Evolutionary conservation across 495 filamentous ascomycete genomes (phyloP).

Genomic region (Aspergillus avenaceus): DNA sequence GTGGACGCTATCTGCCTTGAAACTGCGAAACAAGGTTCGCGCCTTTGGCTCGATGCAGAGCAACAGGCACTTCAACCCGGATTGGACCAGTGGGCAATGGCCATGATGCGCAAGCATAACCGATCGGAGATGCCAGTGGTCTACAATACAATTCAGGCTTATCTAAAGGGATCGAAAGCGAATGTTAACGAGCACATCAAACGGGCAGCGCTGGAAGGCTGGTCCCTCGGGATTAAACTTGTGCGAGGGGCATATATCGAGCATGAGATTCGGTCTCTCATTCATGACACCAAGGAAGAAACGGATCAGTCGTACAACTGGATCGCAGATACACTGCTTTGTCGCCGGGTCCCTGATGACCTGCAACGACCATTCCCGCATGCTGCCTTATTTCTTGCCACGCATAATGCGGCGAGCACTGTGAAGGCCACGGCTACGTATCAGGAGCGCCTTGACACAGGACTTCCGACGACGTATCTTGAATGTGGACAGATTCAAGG

Average conservation of each 20-base stretch:
- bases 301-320: constrained; percentile 38
- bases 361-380: constrained; percentile 23
- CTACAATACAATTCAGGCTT: constrained; percentile 41
- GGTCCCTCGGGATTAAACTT: constrained; percentile 33
- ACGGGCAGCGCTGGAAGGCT: constrained; percentile 27
- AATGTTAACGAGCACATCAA: constrained; percentile 30
- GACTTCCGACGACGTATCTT: constrained; percentile 21
- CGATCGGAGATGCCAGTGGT: constrained; percentile 16
- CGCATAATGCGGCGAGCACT: constrained; percentile 33
- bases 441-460: constrained; percentile 16
- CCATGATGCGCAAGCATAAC: constrained; percentile 38
- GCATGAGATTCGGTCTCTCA: constrained; percentile 32
- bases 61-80: constrained; percentile 31
- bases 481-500: constrained; percentile 62
- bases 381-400: constrained; percentile 36
- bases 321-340: constrained; percentile 31
- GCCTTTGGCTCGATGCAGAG: constrained; percentile 38
- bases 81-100: constrained; percentile 34
- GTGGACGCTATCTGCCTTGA: constrained; percentile 29
- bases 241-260: constrained; percentile 41
- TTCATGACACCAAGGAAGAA: constrained; percentile 41
- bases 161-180: constrained; percentile 32
- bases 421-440: constrained; percentile 26
- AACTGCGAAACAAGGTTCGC: constrained; percentile 24
- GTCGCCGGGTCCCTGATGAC: constrained; percentile 12